phyloP scores from a whole-genome alignment of 805 yeast species.

The Ogataea saltuana region DNA sequence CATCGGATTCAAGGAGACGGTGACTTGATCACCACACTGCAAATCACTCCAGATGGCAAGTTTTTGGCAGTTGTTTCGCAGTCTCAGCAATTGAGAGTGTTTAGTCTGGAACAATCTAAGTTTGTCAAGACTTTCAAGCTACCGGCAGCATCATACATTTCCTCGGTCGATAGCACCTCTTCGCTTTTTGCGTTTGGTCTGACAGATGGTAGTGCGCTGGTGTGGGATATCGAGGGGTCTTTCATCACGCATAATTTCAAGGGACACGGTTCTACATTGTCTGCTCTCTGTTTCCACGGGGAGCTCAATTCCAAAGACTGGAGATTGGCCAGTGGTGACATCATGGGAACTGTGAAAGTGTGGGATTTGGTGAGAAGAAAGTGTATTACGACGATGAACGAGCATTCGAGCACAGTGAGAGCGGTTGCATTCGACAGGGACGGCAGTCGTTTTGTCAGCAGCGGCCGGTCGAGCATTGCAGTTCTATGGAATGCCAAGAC shows the following conservation, averaged over 20 bases:
- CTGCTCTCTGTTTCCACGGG: slow-evolving; percentile 74
- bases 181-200: slow-evolving; percentile 91
- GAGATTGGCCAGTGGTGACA: slow-evolving; percentile 75
- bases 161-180: slow-evolving; percentile 76
- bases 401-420: slow-evolving; percentile 84
- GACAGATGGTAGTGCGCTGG: slow-evolving; percentile 88
- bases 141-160: slow-evolving; percentile 79
- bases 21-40: slow-evolving; percentile 71
- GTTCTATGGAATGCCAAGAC: slow-evolving; percentile 56
- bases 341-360: slow-evolving; percentile 54
- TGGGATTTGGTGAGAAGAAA: slow-evolving; percentile 77
- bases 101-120: slow-evolving; percentile 43
- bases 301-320: slow-evolving; percentile 66
- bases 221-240: slow-evolving; percentile 90
- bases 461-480: slow-evolving; percentile 85
- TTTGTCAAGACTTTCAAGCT: slow-evolving; percentile 56
- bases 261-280: slow-evolving; percentile 90
- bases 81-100: slow-evolving; percentile 77
- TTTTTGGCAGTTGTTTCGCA: slow-evolving; percentile 75
- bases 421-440: slow-evolving; percentile 65
- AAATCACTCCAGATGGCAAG: slow-evolving; percentile 73
- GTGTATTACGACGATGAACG: slow-evolving; percentile 58
- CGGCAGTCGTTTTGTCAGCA: slow-evolving; percentile 64
- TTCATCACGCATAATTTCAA: slow-evolving; percentile 85
- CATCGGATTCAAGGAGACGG: slow-evolving; percentile 82